A percentile compares a stretch with the other conserved stretches of the same genome.
Conservation (phyloP, 805 yeast genomes). For the Blastobotrys americana region DNA sequence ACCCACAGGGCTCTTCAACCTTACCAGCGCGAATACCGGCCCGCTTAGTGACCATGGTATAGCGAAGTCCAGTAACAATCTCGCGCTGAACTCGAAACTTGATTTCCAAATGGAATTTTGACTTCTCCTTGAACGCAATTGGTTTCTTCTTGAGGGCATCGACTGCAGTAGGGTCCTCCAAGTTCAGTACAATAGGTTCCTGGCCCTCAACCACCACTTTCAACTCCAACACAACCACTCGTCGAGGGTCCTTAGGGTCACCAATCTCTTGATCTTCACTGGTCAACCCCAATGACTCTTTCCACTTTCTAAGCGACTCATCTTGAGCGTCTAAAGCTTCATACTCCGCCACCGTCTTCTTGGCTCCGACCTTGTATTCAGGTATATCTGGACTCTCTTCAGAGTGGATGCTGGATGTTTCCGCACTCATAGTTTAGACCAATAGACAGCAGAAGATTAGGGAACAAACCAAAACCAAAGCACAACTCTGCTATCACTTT, state of each 20-base stretch:
- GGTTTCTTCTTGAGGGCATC: slow-evolving; percentile 54
- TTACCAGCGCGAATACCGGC: slow-evolving; percentile 84
- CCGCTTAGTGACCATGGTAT: slow-evolving; percentile 76
- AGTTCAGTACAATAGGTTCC: slow-evolving; percentile 59
- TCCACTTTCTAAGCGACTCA: slow-evolving; percentile 87
- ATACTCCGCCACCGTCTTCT: slow-evolving; percentile 80
- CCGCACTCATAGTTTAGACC: not conserved
- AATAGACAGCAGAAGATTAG: no score
- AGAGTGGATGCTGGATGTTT: not conserved
- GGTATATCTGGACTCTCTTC: slow-evolving; percentile 6
- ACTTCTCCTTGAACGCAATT: slow-evolving; percentile 70
- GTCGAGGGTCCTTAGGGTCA: slow-evolving; percentile 62
- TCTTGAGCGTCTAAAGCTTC: slow-evolving; percentile 80
- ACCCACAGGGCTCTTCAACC: slow-evolving; percentile 80
- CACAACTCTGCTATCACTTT: no score
- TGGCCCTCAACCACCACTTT: slow-evolving; percentile 62
- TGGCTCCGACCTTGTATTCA: slow-evolving; percentile 48
- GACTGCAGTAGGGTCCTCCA: slow-evolving; percentile 55
- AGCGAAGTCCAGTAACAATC: slow-evolving; percentile 83
- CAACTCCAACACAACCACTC: slow-evolving; percentile 74
- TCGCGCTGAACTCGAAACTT: slow-evolving; percentile 83
- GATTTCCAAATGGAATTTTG: slow-evolving; percentile 63
- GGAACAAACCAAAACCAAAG: no score
- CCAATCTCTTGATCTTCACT: slow-evolving; percentile 55
- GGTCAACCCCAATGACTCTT: slow-evolving; percentile 71